Evolutionary conservation across 2,329 filamentous ascomycete species (phyloP).

Genomic region (Clarireedia homoeocarpa): DNA sequence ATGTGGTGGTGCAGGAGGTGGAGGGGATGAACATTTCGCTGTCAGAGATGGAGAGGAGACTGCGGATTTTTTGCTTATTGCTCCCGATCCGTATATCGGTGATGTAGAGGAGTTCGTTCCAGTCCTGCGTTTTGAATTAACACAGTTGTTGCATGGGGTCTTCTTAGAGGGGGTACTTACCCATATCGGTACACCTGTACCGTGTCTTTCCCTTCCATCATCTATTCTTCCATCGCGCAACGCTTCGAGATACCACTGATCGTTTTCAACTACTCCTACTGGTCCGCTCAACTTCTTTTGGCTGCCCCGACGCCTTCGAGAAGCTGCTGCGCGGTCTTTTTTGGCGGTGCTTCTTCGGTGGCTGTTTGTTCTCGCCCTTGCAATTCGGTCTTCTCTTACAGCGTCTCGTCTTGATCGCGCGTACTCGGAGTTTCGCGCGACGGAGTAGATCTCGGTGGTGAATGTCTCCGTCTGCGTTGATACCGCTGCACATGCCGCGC

Average conservation of each 20-base stretch:
- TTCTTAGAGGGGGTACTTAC: background rate
- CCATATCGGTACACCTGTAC: background rate
- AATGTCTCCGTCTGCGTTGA: background rate
- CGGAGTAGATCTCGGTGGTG: background rate
- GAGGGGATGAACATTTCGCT: conserved; percentile 3
- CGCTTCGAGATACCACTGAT: background rate
- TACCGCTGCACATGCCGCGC: background rate
- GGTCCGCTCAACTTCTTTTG: background rate
- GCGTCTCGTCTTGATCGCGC: background rate
- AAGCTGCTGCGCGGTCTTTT: background rate
- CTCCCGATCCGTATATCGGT: conserved; percentile 10
- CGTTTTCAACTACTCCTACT: conserved; percentile 4
- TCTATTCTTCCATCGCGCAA: background rate
- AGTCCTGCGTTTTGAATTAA: conserved; percentile 4
- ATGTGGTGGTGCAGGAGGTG: background rate
- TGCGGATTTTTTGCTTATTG: conserved; percentile 6
- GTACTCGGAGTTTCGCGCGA: conserved; percentile 3
- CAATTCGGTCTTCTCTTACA: background rate
- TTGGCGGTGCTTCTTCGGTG: background rate
- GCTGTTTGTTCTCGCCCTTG: conserved; percentile 1
- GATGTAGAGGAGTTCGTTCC: conserved; percentile 8
- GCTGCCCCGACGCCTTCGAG: background rate
- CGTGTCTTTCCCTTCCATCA: background rate
- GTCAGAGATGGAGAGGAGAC: conserved; percentile 3
- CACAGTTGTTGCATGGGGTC: background rate